These are phyloP conservation scores for Hippophae tibetana DNA, from an alignment of 306 rosid species.

Conservation along the genomic window DNA sequence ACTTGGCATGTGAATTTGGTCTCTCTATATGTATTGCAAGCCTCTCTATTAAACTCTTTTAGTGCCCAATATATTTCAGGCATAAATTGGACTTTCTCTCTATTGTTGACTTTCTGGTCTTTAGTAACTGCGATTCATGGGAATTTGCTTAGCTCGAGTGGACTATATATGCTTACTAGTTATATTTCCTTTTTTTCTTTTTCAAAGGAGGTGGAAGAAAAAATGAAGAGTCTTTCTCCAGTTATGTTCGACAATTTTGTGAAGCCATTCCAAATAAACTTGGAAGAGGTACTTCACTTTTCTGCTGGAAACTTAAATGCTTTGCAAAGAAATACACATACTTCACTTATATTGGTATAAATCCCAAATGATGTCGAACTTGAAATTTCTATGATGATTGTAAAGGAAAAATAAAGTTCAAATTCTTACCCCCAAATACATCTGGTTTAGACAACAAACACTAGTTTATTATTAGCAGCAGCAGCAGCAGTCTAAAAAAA, in stretches of 20 bases:
- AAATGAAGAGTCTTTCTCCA: conserved; percentile 60
- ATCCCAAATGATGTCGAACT: not conserved
- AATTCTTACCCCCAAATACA: too few relatives aligned
- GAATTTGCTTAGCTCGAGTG: not conserved
- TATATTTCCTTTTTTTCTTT: conserved; percentile 5
- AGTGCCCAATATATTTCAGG: too few relatives aligned
- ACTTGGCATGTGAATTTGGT: too few relatives aligned
- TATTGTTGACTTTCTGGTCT: not conserved
- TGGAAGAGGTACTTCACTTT: conserved; percentile 54
- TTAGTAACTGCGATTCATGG: conserved; percentile 7
- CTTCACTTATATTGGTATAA: not conserved
- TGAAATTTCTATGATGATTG: too few relatives aligned
- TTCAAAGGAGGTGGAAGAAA: conserved; percentile 73
- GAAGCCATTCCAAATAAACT: conserved; percentile 67
- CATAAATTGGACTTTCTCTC: too few relatives aligned
- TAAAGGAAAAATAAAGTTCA: not conserved
- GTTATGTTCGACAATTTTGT: conserved; percentile 84
- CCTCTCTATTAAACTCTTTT: too few relatives aligned
- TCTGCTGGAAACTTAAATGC: not conserved
- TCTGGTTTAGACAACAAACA: too few relatives aligned
- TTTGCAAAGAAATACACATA: not conserved
- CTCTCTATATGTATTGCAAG: too few relatives aligned
- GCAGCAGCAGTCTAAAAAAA: too few relatives aligned
- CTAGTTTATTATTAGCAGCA: too few relatives aligned
- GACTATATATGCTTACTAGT: not conserved